Base-by-base conservation (phyloP, 495 filamentous ascomycete genomes). In the Talaromyces ruber region DNA sequence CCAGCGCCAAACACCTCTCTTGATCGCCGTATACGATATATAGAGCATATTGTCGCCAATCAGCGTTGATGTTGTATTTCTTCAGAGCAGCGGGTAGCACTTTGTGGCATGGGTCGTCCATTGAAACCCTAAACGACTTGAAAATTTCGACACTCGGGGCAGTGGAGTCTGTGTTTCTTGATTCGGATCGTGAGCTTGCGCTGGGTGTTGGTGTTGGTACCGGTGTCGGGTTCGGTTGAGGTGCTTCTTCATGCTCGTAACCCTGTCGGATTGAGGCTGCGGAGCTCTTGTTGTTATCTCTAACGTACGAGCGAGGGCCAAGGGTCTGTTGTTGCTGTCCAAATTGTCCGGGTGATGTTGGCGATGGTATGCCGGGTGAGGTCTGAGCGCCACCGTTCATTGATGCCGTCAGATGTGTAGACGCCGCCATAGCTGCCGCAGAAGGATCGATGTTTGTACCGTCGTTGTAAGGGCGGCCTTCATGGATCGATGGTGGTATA, bases 21-120 rank as follows among this genome's bases (percentile, higher is more conserved):
- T 98, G 90, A 64, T 98, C 93, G 21, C 94, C 94, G 66, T 96
- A 94, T 1, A 98, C 94, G 63, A 98, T 98, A 70, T 98, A 98
- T 28, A 98, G 81, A 1, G 94, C 93, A 66, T 98, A 98, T 67
- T 96, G 89, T 66, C 93, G 91, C 89, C 92, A 97, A 59, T 96
- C 93, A 22, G 90, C 91, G 62, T 94, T 90, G 81, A 98, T 98
- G 71, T 97, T 94, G 79, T 98, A 98, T 70, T 96, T 96, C 71
- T 93, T 93, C 24, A 98, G 81, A 11, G 94, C 94, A 26, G 95
- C 94, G 1, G 94, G 94, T 8, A 98, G 84, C 32, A 98, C 94
- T 69, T 96, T 97, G 75, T 97, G 86, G 78, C 94, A 98, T 1
- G 94, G 94, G 66, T 98, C 94, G 63, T 98, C 94, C 86, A 97